These are phyloP conservation scores for Ophiocordyceps unilateralis DNA, from an alignment of 2,329 filamentous ascomycete species.

Conservation along the genomic window DNA sequence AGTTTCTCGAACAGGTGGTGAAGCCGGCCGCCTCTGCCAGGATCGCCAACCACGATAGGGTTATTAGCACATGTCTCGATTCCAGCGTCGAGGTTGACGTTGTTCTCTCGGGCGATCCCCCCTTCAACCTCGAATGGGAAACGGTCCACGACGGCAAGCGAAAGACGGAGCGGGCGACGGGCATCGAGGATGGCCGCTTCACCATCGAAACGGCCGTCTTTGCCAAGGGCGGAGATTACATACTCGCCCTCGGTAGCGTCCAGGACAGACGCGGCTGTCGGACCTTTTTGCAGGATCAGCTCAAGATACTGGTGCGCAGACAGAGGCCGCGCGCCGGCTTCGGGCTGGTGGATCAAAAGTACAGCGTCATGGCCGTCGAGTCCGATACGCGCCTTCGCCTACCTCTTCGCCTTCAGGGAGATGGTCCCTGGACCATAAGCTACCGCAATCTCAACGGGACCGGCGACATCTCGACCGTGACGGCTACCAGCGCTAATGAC, in stretches of 20 bases:
- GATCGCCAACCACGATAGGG: slow-evolving; percentile 35
- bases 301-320: slow-evolving; percentile 70
- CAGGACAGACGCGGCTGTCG: slow-evolving; percentile 79
- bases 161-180: slow-evolving; percentile 45
- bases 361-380: slow-evolving; percentile 59
- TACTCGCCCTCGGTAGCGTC: slow-evolving; percentile 67
- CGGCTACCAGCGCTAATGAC: slow-evolving; percentile 45
- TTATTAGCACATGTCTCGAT: slow-evolving; percentile 62
- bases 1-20: slow-evolving; percentile 69
- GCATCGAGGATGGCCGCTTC: slow-evolving; percentile 44
- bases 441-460: slow-evolving; percentile 52
- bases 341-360: slow-evolving; percentile 67
- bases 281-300: slow-evolving; percentile 67
- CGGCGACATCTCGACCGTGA: slow-evolving; percentile 25
- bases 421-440: slow-evolving; percentile 65
- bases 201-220: slow-evolving; percentile 62
- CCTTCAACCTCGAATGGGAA: slow-evolving; percentile 85
- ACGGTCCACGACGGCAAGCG: slow-evolving; percentile 78
- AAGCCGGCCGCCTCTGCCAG: slow-evolving; percentile 81
- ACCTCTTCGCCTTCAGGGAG: slow-evolving; percentile 71
- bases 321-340: slow-evolving; percentile 80
- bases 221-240: slow-evolving; percentile 75
- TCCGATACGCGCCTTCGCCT: slow-evolving; percentile 49
- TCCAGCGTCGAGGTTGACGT: slow-evolving; percentile 62
- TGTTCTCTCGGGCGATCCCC: slow-evolving; percentile 60